Conservation (phyloP, 2,329 filamentous ascomycete genomes). For the Pseudogymnoascus sp. region DNA sequence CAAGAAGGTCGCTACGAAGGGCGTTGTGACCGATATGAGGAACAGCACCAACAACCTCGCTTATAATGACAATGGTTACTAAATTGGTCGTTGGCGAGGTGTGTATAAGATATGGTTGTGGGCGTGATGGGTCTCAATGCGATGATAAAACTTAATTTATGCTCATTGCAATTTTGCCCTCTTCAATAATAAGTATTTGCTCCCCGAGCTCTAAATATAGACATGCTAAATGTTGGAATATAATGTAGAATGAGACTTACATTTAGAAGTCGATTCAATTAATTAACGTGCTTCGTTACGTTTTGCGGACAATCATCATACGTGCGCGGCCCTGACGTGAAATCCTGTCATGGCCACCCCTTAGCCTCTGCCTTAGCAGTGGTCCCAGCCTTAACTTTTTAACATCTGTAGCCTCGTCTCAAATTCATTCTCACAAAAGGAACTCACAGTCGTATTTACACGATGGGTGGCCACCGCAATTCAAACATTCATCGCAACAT, state of each 20-base stretch:
- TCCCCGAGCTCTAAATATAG: background rate
- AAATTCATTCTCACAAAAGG: background rate
- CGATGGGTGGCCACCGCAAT: background rate
- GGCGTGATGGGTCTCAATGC: too few relatives aligned
- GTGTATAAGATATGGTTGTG: too few relatives aligned
- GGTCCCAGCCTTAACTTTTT: background rate
- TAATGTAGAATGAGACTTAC: background rate
- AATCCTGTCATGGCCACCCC: background rate
- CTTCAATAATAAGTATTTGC: background rate
- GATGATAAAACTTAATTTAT: too few relatives aligned
- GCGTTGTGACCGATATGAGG: constrained; percentile 14
- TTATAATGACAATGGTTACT: constrained; percentile 42
- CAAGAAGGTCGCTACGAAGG: constrained; percentile 29
- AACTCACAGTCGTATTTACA: background rate
- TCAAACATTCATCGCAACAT: background rate
- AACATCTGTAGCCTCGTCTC: background rate
- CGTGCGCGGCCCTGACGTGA: background rate
- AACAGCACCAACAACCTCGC: constrained; percentile 44
- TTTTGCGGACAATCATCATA: background rate
- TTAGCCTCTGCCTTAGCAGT: background rate
- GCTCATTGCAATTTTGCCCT: background rate
- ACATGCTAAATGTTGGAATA: background rate
- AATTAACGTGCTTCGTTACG: background rate
- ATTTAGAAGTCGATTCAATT: background rate
- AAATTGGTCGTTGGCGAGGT: background rate